Evolutionary conservation across 1,139 yeast species (phyloP), one percentile per base, ranked within the genome.

Genomic region (Fermentozyma sake): DNA sequence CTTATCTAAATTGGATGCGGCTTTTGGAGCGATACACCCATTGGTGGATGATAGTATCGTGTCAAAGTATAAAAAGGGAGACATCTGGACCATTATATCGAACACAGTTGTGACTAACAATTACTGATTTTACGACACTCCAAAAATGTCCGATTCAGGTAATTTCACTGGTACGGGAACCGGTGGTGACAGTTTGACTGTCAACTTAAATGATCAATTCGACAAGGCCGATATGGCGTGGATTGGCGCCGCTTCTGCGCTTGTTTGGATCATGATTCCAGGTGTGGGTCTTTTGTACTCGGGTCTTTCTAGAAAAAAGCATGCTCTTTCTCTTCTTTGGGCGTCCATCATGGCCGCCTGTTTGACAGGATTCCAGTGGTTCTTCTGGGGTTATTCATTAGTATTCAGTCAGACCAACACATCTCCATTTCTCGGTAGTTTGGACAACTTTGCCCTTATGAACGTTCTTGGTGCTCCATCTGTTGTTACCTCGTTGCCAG

Each of bases 241-340:
- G 95, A 72, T 89, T 35, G 87, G 82, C 54, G 69, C 75, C 8
- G 72, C 91, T 7, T 76, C 79, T 6, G 79, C 73, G 11, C 67
- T 87, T 34, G 96, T 87, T 38, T 86, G 94, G 91, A 76, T 87
- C 46, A 87, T 89, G 96, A 75, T 81, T 52, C 96, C 96, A 18
- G 97, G 97, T 36, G 79, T 89, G 29, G 97, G 96, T 33, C 62
- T 89, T 29, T 65, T 87, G 37, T 89, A 89, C 59, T 83, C 95
- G 18, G 97, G 97, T 41, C 65, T 87, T 39, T 79, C 95, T 7
- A 76, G 97, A 57, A 87, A 87, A 57, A 85, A 86, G 60, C 96
- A 89, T 48, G 95, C 96, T 10, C 64, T 87, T 34, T 82, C 96
- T 7, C 67, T 89, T 32, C 62, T 89, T 35, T 89, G 96, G 96